Evolutionary conservation across 352 stramenopile genomes (phyloP), one percentile per base, ranked within the genome.

Genomic region (Pythium dissimile): DNA sequence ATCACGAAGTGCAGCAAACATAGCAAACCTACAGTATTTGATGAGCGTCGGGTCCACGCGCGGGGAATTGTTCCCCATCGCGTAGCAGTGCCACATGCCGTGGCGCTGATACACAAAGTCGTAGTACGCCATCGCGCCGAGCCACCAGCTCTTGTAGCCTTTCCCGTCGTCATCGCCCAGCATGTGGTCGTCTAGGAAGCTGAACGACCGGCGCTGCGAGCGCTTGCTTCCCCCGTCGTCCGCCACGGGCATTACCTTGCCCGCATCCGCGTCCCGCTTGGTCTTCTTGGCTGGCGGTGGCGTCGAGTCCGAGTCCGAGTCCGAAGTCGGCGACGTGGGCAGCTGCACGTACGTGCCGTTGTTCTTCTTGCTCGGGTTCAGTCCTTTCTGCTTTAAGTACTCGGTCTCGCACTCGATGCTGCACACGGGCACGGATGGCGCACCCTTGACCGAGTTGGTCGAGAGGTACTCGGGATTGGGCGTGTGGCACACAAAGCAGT

Each of bases 121-220:
- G 64, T 90, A 93, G 56, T 89, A 91, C 30, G 83, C 83, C 16
- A 93, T 62, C 12, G 83, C 83, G 24, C 83, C 80, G 30, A 89
- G 77, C 83, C 83, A 93, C 83, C 83, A 93, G 57, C 83, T 93
- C 59, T 89, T 92, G 64, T 92, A 89, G n/a, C 77, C 76, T 46
- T 87, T 87, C 54, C 71, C 71, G 39, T 88, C 71, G 13, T 85
- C 78, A 31, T 66, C 82, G 37, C 85, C 77, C 27, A 89, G 77
- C 48, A 92, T 64, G 44, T 92, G 81, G 38, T 92, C 81, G 34
- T 82, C 75, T 38, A 92, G 53, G 28, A 89, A 89, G 45, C 80
- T 92, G 21, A 92, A 81, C 57, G 72, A 73, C n/a, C n/a, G n/a
- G 46, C 72, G 79, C 32, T 73, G 66, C 49, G 73, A 64, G 23